Percentiles rank a stretch among this genome's conserved stretches.
Evolutionary conservation across 2,329 filamentous ascomycete genomes (phyloP).

Genomic region (Aspergillus eucalypticola): DNA sequence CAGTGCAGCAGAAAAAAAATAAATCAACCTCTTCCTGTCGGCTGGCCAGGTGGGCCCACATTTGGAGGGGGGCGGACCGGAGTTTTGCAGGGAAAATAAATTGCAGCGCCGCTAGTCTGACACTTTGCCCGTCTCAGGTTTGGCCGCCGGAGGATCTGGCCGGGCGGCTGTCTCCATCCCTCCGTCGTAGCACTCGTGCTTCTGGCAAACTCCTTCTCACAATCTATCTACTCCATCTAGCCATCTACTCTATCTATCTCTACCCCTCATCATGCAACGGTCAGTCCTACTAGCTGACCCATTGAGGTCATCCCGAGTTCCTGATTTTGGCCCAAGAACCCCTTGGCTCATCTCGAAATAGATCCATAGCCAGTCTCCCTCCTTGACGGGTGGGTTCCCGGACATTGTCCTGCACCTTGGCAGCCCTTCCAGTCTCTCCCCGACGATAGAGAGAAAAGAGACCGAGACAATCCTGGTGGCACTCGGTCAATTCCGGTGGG

Average conservation of each 20-base stretch:
- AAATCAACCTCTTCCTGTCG: no score
- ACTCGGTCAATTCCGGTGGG: not conserved
- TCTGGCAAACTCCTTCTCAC: not conserved
- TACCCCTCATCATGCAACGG: no score
- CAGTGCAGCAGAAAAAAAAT: no score
- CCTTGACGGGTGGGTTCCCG: not conserved
- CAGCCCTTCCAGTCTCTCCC: not conserved
- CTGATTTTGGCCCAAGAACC: no score
- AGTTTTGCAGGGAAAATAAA: not conserved
- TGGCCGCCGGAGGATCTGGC: not conserved
- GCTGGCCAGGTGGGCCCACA: constrained; percentile 1
- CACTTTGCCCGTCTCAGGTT: constrained; percentile 11
- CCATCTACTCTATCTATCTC: no score
- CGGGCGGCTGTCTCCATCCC: not conserved
- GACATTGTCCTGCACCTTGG: not conserved
- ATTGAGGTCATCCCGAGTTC: no score
- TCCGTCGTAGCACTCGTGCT: not conserved
- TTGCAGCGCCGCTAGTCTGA: constrained; percentile 1
- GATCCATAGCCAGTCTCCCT: not conserved
- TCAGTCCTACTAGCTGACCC: no score
- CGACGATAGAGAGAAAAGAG: no score
- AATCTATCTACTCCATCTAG: no score
- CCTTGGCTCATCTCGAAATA: no score
- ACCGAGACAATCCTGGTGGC: not conserved
- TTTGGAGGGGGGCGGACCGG: constrained; percentile 6